Evolutionary conservation across 2,329 filamentous ascomycete genomes (phyloP).

Genomic region (Colletotrichum neosansevieriae): DNA sequence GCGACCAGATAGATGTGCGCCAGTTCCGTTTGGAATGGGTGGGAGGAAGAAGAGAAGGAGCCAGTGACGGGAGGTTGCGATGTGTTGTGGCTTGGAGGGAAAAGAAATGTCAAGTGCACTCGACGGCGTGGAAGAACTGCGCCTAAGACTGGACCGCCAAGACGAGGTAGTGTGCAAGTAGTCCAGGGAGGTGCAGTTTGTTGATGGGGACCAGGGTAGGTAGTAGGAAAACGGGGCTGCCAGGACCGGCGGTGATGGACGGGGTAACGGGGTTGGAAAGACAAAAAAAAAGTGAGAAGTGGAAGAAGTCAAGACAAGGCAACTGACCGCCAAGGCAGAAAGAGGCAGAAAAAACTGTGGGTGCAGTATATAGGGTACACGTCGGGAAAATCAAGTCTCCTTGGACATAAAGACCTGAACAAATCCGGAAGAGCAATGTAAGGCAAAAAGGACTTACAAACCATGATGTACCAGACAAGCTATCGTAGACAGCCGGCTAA

Average conservation of each 20-base stretch:
- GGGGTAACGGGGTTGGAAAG: background rate
- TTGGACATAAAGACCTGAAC: background rate
- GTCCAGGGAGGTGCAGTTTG: slow-evolving; percentile 30
- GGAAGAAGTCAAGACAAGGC: slow-evolving; percentile 13
- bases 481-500: background rate
- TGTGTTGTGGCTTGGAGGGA: slow-evolving; percentile 34
- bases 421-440: background rate
- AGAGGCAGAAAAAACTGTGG: background rate
- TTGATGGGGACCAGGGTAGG: slow-evolving; percentile 23
- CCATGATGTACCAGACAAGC: slow-evolving; percentile 24
- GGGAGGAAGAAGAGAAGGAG: slow-evolving; percentile 28
- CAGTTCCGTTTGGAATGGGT: slow-evolving; percentile 4
- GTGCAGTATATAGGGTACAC: background rate
- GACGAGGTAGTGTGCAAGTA: slow-evolving; percentile 12
- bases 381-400: background rate
- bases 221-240: slow-evolving; percentile 25
- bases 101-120: slow-evolving; percentile 18
- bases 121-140: slow-evolving; percentile 12
- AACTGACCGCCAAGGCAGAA: no score
- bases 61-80: slow-evolving; percentile 25
- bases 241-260: slow-evolving; percentile 9
- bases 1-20: slow-evolving; percentile 25
- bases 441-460: slow-evolving; percentile 38
- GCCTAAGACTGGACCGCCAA: slow-evolving; percentile 29
- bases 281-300: slow-evolving; percentile 5